Evolutionary conservation across 768 basidiomycete genomes (phyloP), one percentile per base, ranked within the genome.

Genomic region (Boletus fagicola): DNA sequence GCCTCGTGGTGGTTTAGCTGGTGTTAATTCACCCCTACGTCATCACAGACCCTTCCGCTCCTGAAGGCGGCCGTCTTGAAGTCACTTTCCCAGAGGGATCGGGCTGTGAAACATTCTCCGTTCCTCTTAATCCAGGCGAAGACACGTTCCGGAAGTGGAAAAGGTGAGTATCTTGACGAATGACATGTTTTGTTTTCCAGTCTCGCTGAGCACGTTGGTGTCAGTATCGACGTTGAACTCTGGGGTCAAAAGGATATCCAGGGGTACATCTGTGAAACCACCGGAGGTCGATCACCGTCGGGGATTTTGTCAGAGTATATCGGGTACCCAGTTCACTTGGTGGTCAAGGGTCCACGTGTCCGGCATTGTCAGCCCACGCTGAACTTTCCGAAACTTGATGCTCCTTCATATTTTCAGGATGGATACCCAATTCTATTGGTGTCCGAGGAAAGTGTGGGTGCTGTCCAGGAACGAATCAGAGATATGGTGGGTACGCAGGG

Each of bases 361-460:
- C 84, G 90, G 10, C 56, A 54, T 0, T 80, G 82, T 50, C 73
- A 72, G 26, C 77, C 85, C 11, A 86, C 87, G 2, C 28, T 53
- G 7, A 71, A 76, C 22, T 86, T 84, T 62, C 87, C 88, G 6
- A 65, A 79, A n/a, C 72, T 90, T 50, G 72, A 80, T 30, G 83
- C 81, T 4, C 80, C 77, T 15, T 74, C 81, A 5, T 74, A 79
- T 57, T 89, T 80, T 67, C 86, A 90, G 69, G 90, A 91, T 59
- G 84, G 82, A 53, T 92, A 83, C 65, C 89, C 90, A 1, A 63
- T 92, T 49, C 71, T 89, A 35, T 64, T 92, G 7, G 73, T 87
- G 28, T 86, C 85, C 24, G 81, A 86, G 67, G 85, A 92, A 72
- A 86, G 84, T 64, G 76, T 86, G 61, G 66, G 54, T 30, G 77